Base-by-base conservation (phyloP, 768 basidiomycete species). In the Amanita inopinata region DNA sequence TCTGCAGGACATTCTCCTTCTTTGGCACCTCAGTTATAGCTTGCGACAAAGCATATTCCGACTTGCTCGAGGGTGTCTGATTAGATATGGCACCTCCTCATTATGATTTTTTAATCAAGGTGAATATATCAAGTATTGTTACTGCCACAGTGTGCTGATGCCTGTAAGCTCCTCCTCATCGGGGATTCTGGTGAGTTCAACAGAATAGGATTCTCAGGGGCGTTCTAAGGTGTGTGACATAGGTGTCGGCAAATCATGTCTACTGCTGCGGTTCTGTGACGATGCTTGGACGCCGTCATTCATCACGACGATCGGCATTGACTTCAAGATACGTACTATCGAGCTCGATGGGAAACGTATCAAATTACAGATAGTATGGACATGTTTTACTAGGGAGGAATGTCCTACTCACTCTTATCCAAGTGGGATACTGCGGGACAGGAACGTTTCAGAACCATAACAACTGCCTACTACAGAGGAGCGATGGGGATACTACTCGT, bases 381-480 rank as follows among this genome's bases (percentile, higher is more conserved):
- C n/a, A 20, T 34, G 6, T 32, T 22, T 20, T 8, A 12, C 22
- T 34, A 11, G 9, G 6, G 18, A 34, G 30, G 5, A 20, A 22
- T 3, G 4, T 33, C 18, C n/a, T 9, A 33, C 32, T 46, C 20
- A 46, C 49, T 50, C 31, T 49, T 46, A 39, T 19, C 39, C 41
- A 55, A 98, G 93, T 98, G 94, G 94, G 94, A 98, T 61, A 99
- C 94, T 46, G 93, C 94, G 43, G 96, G 96, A 23, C 94, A 98
- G 69, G 96, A 99, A 68, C 84, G 93, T 19, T 97, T 97, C 71
- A 74, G 94, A 57, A 97, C 96, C 14, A 98, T 99, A 61, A 98
- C 96, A 33, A 93, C 93, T 15, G 91, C 96, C 8, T 99, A 99
- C 65, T 99, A 99, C 72, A 88, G 96, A 49, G 94, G 94, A 27